Evolutionary conservation across 1,139 yeast genomes (phyloP).

Genomic region (Arxiozyma heterogenica): DNA sequence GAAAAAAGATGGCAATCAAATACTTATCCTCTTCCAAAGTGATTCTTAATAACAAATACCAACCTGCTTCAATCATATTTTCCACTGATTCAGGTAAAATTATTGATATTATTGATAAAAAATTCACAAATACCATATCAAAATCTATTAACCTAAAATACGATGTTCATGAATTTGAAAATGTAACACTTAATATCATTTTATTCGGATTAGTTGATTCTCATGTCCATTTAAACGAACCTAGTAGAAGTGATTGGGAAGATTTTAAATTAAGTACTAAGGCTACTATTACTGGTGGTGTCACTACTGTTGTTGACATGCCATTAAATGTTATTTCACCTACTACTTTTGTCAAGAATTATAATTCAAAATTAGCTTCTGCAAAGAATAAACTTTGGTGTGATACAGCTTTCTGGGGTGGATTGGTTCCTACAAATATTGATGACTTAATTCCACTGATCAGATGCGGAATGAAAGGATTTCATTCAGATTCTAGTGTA

Average conservation of each 20-base stretch:
- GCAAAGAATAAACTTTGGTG: constrained; percentile 82
- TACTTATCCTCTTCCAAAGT: constrained; percentile 64
- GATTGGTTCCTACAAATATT: constrained; percentile 70
- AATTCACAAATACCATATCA: constrained; percentile 23
- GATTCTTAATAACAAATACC: constrained; percentile 41
- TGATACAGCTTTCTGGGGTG: constrained; percentile 96
- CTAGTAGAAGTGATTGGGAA: constrained; percentile 94
- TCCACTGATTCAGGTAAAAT: constrained; percentile 59
- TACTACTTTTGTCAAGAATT: constrained; percentile 73
- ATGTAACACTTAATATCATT: constrained; percentile 56
- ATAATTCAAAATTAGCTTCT: constrained; percentile 64
- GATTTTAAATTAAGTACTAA: constrained; percentile 90
- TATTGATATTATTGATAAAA: constrained; percentile 37
- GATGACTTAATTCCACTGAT: constrained; percentile 64
- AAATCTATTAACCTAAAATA: constrained; percentile 38
- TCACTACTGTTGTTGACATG: constrained; percentile 92
- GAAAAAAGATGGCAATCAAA: constrained; percentile 37
- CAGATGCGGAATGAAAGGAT: constrained; percentile 80
- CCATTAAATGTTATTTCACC: constrained; percentile 95
- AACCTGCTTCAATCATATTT: constrained; percentile 61
- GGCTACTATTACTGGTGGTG: constrained; percentile 92
- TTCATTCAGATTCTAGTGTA: constrained; percentile 84
- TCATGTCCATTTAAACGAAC: constrained; percentile 89
- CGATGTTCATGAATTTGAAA: constrained; percentile 39
- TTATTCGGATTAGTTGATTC: constrained; percentile 91